A percentile compares a stretch with the other conserved stretches of the same genome.
Conservation (phyloP, 2,329 filamentous ascomycete species). For the Penicillium sp. region DNA sequence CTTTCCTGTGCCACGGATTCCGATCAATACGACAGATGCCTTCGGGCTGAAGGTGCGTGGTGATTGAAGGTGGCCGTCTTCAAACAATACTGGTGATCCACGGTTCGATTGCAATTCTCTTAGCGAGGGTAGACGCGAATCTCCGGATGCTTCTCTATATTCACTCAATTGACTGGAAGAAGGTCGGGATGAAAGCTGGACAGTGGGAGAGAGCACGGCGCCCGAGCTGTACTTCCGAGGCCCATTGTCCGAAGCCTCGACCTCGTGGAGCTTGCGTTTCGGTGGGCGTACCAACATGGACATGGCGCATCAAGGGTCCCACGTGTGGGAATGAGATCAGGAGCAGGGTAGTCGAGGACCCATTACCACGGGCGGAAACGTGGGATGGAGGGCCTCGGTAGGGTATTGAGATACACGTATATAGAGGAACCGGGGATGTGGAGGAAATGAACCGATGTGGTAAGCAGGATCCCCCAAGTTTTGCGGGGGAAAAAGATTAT, state of each 20-base stretch:
- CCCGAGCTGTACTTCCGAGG: conserved; percentile 15
- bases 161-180: conserved; percentile 19
- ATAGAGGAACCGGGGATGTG: neutral
- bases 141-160: conserved; percentile 18
- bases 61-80: conserved; percentile 26
- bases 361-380: conserved; percentile 11
- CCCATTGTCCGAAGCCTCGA: conserved; percentile 22
- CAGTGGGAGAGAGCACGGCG: neutral
- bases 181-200: neutral
- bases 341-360: neutral
- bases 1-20: conserved; percentile 72
- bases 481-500: conserved; percentile 4
- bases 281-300: conserved; percentile 32
- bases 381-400: neutral
- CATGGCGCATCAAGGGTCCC: conserved; percentile 18
- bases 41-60: conserved; percentile 52
- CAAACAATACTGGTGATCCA: conserved; percentile 29
- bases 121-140: conserved; percentile 18
- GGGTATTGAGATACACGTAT: neutral
- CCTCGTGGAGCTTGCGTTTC: conserved; percentile 34
- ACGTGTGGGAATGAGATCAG: neutral
- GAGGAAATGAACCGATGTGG: neutral
- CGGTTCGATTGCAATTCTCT: conserved; percentile 29
- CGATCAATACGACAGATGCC: conserved; percentile 70
- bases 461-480: conserved; percentile 4